A percentile compares a stretch with the other conserved stretches of the same genome.
Evolutionary conservation across 257 asterid species (phyloP).

Genomic region (Linaria vulgaris): DNA sequence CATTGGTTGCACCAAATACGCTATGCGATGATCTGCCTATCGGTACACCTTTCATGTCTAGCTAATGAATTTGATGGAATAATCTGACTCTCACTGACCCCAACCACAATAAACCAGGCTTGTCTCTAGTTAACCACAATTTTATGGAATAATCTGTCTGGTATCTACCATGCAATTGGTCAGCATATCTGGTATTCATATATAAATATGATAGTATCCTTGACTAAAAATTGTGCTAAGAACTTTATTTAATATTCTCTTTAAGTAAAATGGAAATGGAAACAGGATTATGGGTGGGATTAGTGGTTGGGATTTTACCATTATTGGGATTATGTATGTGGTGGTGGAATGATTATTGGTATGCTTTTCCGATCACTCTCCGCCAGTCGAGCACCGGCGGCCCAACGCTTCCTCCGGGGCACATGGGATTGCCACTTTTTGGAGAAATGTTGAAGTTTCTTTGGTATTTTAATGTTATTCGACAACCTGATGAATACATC

Average conservation of each 20-base stretch:
- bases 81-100: too few relatives aligned
- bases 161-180: not conserved
- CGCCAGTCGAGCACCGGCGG: constrained; percentile 21
- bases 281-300: constrained; percentile 31
- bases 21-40: too few relatives aligned
- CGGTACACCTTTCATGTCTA: too few relatives aligned
- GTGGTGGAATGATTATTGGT: constrained; percentile 56
- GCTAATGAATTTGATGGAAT: too few relatives aligned
- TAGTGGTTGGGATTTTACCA: constrained; percentile 23
- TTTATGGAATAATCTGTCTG: constrained; percentile 2
- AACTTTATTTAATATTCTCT: not conserved
- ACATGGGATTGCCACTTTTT: constrained; percentile 56
- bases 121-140: not conserved
- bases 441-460: constrained; percentile 53
- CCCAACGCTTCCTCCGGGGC: constrained; percentile 51
- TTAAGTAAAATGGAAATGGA: constrained; percentile 24
- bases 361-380: constrained; percentile 30
- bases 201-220: not conserved
- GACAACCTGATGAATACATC: constrained; percentile 54
- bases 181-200: not conserved
- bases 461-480: constrained; percentile 49
- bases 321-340: constrained; percentile 32
- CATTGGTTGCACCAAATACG: too few relatives aligned
- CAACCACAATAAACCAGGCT: too few relatives aligned
- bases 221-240: not conserved